Base-by-base conservation (phyloP, 2,329 filamentous ascomycete species). In the Aspergillus puulaauensis region DNA sequence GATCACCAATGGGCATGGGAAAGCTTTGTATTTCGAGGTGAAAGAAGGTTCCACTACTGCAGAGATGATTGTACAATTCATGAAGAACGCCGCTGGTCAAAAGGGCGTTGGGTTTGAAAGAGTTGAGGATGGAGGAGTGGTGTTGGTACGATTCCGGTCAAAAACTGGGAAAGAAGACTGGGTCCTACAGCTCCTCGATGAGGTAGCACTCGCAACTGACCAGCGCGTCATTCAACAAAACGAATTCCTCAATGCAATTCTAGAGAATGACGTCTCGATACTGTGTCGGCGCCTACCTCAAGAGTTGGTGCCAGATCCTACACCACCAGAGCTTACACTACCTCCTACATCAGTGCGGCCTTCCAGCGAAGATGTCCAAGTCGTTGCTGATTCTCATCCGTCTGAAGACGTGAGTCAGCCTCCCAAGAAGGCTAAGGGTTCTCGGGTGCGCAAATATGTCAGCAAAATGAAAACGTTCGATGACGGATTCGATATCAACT, bases 181-280 rank as follows among this genome's bases (percentile, higher is more conserved):
- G 91, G 90, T 85, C 59, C 80, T 83, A 15, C 77, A 86, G 2
- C 87, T 96, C 64, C 83, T 88, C 63, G 87, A 82, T 5, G 77
- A 86, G 7, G 84, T 96, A 15, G 90, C 92, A 2, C 72, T 88
- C 19, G 80, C 85, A 46, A 82, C 96, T 12, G 88, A 92, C 60
- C 92, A 96, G 70, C 86, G 91, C 4, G 87, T 92, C 2, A 88
- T 97, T 53, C 87, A 93, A 65, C 92, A 97, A 69, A 92, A 89
- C 57, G 93, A 97, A 66, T 96, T 99, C 61, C 81, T 99, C 2
- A 91, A 96, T 72, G 90, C 90, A 1, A 95, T 99, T 46, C 77
- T 98, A 27, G 86, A 81, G n/a, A 89, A 89, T 51, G 88, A 98
- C 75, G 85, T 91, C 6, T 85, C 83, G 58, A 82, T 84, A 44